A percentile compares a stretch with the other conserved stretches of the same genome.
Evolutionary conservation across 148 eudicot genomes (phyloP).

Genomic region (Chenopodium album): DNA sequence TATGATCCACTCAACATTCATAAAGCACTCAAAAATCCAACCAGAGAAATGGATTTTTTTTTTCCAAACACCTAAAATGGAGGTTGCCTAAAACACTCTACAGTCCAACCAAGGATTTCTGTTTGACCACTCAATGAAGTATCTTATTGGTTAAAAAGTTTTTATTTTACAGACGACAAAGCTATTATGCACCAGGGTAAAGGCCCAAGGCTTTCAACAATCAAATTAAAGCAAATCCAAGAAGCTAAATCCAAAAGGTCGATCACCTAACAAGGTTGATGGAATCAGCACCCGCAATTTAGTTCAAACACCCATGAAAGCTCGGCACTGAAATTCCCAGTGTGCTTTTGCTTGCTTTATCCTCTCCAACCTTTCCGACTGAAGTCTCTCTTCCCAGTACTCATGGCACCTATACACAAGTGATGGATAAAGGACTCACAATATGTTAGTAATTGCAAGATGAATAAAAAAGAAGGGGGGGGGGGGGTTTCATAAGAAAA

Average conservation of each 20-base stretch:
- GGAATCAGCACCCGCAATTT: background rate
- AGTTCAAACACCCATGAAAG: constrained; percentile 61
- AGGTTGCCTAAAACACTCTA: background rate
- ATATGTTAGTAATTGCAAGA: background rate
- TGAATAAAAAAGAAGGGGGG: background rate
- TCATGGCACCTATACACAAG: constrained; percentile 62
- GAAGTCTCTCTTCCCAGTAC: constrained; percentile 88
- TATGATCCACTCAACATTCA: background rate
- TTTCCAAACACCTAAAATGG: background rate
- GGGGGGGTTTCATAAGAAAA: too few relatives aligned
- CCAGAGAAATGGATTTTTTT: background rate
- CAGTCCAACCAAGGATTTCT: background rate
- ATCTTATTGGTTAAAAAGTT: background rate
- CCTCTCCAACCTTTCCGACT: constrained; percentile 67
- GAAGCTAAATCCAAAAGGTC: background rate
- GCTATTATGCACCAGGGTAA: background rate
- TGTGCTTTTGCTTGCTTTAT: constrained; percentile 73
- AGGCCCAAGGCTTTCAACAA: background rate
- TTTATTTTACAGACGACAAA: background rate
- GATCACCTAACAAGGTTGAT: background rate
- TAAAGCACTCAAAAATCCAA: background rate
- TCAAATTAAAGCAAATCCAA: background rate
- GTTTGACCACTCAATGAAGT: background rate
- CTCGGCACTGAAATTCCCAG: constrained; percentile 77
- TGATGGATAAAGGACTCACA: background rate